These are phyloP conservation scores for Fusarium udum DNA, from an alignment of 2,329 filamentous ascomycete species.

Conservation along the genomic window DNA sequence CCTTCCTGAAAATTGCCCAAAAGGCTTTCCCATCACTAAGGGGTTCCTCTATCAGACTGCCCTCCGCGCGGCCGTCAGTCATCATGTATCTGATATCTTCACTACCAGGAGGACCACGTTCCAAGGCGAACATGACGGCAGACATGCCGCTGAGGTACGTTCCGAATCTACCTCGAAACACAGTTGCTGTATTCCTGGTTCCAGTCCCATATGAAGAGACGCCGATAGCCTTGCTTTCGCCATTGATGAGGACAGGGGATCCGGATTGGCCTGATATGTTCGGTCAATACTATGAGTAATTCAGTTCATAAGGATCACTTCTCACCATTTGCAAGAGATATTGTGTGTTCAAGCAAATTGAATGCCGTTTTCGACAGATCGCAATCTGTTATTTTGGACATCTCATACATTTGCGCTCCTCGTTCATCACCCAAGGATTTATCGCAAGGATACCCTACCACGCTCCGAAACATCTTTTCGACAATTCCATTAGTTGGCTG, in stretches of 20 bases:
- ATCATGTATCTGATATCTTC: not conserved
- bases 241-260: not conserved
- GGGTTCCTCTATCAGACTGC: not conserved
- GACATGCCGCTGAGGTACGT: not conserved
- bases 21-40: not conserved
- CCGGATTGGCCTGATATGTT: not conserved
- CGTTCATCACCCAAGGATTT: not conserved
- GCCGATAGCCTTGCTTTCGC: not conserved
- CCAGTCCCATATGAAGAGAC: not conserved
- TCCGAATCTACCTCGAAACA: not conserved
- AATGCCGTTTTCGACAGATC: not conserved
- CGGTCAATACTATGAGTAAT: fast-evolving
- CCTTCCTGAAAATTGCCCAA: not conserved
- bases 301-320: fast-evolving
- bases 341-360: not conserved
- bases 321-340: not conserved
- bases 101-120: fast-evolving
- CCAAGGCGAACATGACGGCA: not conserved
- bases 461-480: not conserved
- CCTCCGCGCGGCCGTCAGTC: not conserved
- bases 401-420: not conserved
- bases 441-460: not conserved
- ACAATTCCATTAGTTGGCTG: not conserved
- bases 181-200: not conserved
- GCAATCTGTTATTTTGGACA: not conserved